Base-by-base conservation (phyloP, 768 basidiomycete species). In the Cystobasidium tubakii region DNA sequence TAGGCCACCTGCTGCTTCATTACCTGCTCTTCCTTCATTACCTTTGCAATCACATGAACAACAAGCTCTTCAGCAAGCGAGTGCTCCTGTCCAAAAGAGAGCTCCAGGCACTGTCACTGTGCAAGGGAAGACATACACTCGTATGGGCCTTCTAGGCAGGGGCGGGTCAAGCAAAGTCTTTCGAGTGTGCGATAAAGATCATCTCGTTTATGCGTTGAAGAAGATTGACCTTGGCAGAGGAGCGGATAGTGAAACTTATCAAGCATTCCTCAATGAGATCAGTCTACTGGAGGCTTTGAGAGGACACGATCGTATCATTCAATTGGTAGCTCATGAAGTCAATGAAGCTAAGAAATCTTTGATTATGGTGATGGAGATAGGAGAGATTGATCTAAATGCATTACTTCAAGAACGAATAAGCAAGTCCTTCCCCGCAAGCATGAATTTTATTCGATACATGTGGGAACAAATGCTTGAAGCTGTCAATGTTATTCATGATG, bases 381-480 rank as follows among this genome's bases (percentile, higher is more conserved):
- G 95, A 9, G 95, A 99, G 83, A 87, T 92, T 44, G 95, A 98
- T 81, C 84, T 98, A 66, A 89, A 92, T 46, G 86, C 86, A 76
- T 81, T 99, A 72, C 81, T 99, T 74, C 86, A 87, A 75, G 91
- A 95, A 78, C 89, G 92, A 81, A 86, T 88, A 81, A 89, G 88
- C 77, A 88, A 92, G 78, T 85, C 89, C 0, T 77, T 96, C 80
- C 57, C 57, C 29, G 17, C 57, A 4, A 90, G 95, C 81, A 89
- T 94, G 86, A 90, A 94, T 71, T 95, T 94, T 87, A 86, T 97
- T 36, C 88, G 91, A 21, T 90, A 92, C 80, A 95, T 92, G 79
- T 99, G 94, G 92, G 90, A 96, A 79, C 95, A 98, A 94, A 99
- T 99, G 92, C 83, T 99, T 62, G 89, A 96, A 84, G 94, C 94